A percentile compares a stretch with the other conserved stretches of the same genome.
phyloP scores from a whole-genome alignment of 495 filamentous ascomycete species.

The Entonaema liquescens region DNA sequence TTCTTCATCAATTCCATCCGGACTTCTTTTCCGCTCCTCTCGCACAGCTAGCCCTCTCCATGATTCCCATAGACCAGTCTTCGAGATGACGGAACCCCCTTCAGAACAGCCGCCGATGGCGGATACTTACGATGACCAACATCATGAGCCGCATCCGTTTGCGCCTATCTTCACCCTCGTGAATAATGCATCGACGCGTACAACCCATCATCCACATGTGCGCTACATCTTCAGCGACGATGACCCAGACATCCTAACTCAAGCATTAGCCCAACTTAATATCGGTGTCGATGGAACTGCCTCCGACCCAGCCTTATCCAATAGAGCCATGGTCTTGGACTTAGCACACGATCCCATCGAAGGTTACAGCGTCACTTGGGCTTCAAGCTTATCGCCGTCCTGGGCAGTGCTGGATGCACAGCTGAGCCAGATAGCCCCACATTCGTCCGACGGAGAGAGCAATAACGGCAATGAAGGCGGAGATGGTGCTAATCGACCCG shows the following conservation, averaged over 20 bases:
- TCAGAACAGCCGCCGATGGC: conserved; percentile 36
- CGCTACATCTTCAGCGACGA: conserved; percentile 93
- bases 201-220: conserved; percentile 76
- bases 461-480: conserved; percentile 39
- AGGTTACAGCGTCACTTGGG: conserved; percentile 57
- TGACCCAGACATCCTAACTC: conserved; percentile 70
- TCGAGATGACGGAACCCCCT: conserved; percentile 45
- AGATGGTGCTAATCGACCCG: conserved; percentile 39
- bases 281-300: conserved; percentile 28
- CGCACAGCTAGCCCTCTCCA: conserved; percentile 29
- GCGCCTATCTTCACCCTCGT: conserved; percentile 73
- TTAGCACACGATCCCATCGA: conserved; percentile 60
- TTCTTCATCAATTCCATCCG: conserved; percentile 55
- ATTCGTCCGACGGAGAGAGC: conserved; percentile 50
- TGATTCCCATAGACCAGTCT: conserved; percentile 30
- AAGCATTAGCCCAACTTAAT: conserved; percentile 53
- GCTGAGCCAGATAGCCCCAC: conserved; percentile 46
- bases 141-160: conserved; percentile 55
- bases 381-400: conserved; percentile 56
- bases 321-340: conserved; percentile 66
- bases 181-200: conserved; percentile 60
- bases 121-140: conserved; percentile 35
- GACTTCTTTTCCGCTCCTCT: conserved; percentile 47
- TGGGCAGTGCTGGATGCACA: conserved; percentile 57
- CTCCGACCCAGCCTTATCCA: conserved; percentile 40